Evolutionary conservation across 2,329 filamentous ascomycete genomes (phyloP), one percentile per base, ranked within the genome.

Genomic region (Albophoma yamanashiensis): DNA sequence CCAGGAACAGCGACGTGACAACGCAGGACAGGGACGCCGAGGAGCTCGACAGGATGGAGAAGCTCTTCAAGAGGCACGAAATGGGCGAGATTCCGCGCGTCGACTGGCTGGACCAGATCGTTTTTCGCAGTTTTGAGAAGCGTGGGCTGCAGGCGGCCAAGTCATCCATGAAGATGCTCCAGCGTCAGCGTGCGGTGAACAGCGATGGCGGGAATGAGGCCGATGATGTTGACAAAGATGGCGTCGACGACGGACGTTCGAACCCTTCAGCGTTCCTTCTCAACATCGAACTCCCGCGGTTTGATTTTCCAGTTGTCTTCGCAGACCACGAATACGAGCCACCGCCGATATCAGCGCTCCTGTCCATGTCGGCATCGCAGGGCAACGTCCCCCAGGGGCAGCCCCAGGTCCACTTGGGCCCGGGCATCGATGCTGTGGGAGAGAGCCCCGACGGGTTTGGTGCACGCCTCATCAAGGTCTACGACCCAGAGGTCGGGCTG

Each of bases 231-330:
- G 68, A 69, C 25, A 66, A 69, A 6, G 67, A 68, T 2, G 63
- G 64, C 9, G 57, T 65, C 59, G 67, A 73, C 38, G 78, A 85
- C 47, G 82, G 86, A 53, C 68, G 70, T 17, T 72, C 75, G 3
- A 75, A 75, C 1, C 71, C 76, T 2, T 81, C 81, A 1, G 85
- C 86, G 11, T 97, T 96, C 70, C 85, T 88, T 56, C 83, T 99
- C 22, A 92, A 95, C 68, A 82, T 99, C 56, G 94, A 99, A 68
- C 85, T 99, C 56, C 92, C 92, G 15, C 87, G 92, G 14, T 99
- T 97, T 71, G 94, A 99, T 69, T 96, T 97, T 66, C 91, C 94
- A 0, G 85, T 99, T 50, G 91, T 99, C 34, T 99, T 96, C 76
- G 89, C 91, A 38, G 94, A 99, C 71, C 86, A 94, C 68, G 92